phyloP scores from a whole-genome alignment of 176 grass and related monocot species.

The Hordeum vulgare region MorexV3_pseudomolecules_assembly NC_058524.1:47046120-47046619 shows the following conservation, averaged over 20 bases:
- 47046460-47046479: background rate
- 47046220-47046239: background rate
- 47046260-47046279: background rate
- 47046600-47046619: slow-evolving; percentile 2
- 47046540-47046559: slow-evolving; percentile 4
- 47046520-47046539: background rate
- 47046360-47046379: slow-evolving; percentile 22
- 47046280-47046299: background rate
- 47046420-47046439: background rate
- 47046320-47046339: background rate
- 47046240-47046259: background rate
- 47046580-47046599: background rate
- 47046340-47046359: slow-evolving; percentile 1
- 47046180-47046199: background rate
- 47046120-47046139: background rate
- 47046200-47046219: background rate
- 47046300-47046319: slow-evolving; percentile 1
- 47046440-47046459: background rate
- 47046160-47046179: background rate
- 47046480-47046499: background rate
- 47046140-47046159: background rate
- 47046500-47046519: background rate
- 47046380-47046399: slow-evolving; percentile 20
- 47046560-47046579: slow-evolving; percentile 6
- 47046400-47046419: slow-evolving; percentile 7